Evolutionary conservation across 768 basidiomycete species (phyloP).

Genomic region (Lactifluus volemus): DNA sequence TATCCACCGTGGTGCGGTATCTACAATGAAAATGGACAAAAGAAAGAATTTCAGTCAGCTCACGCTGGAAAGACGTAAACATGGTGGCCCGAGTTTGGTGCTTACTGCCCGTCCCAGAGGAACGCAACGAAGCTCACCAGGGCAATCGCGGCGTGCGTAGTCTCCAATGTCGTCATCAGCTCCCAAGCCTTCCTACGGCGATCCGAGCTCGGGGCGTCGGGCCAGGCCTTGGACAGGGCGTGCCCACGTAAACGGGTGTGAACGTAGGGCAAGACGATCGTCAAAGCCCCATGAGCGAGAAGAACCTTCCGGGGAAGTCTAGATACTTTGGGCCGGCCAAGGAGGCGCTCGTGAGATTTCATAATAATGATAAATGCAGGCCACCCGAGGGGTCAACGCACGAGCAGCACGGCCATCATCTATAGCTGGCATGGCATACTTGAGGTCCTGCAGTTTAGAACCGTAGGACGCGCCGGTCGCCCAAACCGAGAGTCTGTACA

Average conservation of each 20-base stretch:
- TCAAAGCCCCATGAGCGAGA: conserved; percentile 59
- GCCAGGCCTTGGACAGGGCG: conserved; percentile 83
- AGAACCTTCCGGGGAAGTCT: conserved; percentile 55
- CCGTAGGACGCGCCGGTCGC: conserved; percentile 74
- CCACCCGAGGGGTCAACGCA: conserved; percentile 13
- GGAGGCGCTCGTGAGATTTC: no score
- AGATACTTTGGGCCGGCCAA: conserved; percentile 36
- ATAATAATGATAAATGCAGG: no score
- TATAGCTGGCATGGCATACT: conserved; percentile 36
- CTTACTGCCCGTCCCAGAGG: conserved; percentile 78
- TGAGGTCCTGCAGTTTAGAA: conserved; percentile 70
- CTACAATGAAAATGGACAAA: conserved; percentile 31
- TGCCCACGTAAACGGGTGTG: conserved; percentile 63
- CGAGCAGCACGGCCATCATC: not conserved
- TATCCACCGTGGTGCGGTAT: conserved; percentile 76
- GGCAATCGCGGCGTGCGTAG: conserved; percentile 49
- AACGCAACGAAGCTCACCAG: conserved; percentile 78
- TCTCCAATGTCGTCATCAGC: conserved; percentile 55
- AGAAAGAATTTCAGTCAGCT: not conserved
- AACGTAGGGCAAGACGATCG: conserved; percentile 70
- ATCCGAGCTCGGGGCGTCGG: conserved; percentile 79
- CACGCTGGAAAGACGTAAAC: not conserved
- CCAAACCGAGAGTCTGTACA: conserved; percentile 84
- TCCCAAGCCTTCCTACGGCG: conserved; percentile 67
- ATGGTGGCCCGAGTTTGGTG: conserved; percentile 8